Evolutionary conservation across 768 basidiomycete species (phyloP), one percentile per base, ranked within the genome.

Genomic region (Suillus weaverae): DNA sequence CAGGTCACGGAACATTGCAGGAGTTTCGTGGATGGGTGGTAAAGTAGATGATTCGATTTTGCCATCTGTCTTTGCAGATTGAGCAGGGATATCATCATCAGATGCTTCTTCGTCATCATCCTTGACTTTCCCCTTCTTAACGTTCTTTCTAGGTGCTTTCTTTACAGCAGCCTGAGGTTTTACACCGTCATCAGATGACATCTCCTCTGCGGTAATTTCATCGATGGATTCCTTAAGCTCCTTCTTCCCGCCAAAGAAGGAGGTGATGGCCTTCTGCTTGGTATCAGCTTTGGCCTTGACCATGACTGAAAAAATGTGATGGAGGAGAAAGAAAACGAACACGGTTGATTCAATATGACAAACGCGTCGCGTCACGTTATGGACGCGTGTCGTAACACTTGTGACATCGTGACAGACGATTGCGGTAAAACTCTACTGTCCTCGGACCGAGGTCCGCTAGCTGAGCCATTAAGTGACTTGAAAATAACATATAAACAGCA

Each of bases 1-100:
- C 50, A 95, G 81, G 76, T 95, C 89, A 63, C 83, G 80, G 74
- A 95, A 95, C 69, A 95, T 93, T 62, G 84, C 82, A 32, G 88
- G 84, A 56, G 88, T 82, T 65, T 89, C 82, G 70, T 86, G 81
- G 59, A 96, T 89, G 22, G 94, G 94, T 18, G 94, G 92, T 7
- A 92, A 84, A 68, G 82, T 79, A 0, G 90, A 91, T 36, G 84
- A 78, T 60, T 90, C 89, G 53, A 75, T 68, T 66, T 70, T 77
- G 9, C 76, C 72, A n/a, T 68, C 72, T 66, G 72, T 82, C 78
- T 73, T 78, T 69, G 68, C 79, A 73, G 68, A 69, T 72, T 66
- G 78, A 62, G 32, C 72, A n/a, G 78, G 73, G 56, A 68, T 67
- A 18, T 71, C 75, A 60, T 78, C 75, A 26, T 74, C 76, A 33